Evolutionary conservation across 495 filamentous ascomycete species (phyloP), one percentile per base, ranked within the genome.

Genomic region (Elasticomyces elasticus): DNA sequence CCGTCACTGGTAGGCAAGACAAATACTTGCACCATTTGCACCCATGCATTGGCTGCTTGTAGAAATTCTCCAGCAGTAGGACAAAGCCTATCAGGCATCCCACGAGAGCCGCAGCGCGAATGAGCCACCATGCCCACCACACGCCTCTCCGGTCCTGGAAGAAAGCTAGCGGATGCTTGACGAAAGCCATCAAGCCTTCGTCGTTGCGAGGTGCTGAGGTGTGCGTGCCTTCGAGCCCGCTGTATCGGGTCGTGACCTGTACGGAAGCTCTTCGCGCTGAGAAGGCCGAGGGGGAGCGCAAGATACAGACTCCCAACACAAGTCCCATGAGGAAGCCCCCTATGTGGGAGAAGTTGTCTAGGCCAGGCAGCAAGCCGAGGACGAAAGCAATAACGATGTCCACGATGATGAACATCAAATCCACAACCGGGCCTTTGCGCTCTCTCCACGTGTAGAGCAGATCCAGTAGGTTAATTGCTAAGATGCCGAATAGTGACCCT

Each of bases 91-190:
- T 74, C 4, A 92, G 66, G 2, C 89, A 82, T 13, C 79, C 79
- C 7, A 94, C 78, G 50, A 97, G 69, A n/a, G 84, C 84, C 6
- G 76, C 88, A 9, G 79, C 85, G 10, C 92, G 76, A 13, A 95
- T 77, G 22, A 96, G 68, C 92, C 92, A 98, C 90, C 94, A 98
- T 10, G 72, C 84, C 92, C 92, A 98, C 92, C 92, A 98, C 0
- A 94, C 70, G 23, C 87, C 84, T 67, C 91, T 94, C 5, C 92
- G 76, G 20, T 87, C 88, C 66, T 86, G 88, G 74, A 98, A 96
- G 69, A 96, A 96, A 1, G 77, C 78, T 0, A 89, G 61, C 0
- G 87, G 87, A 52, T 79, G 76, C 60, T 80, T 83, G 42, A 80
- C 64, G 62, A 90, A 89, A 1, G 72, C 70, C 28, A 70, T 72